Evolutionary conservation across 2,329 filamentous ascomycete genomes (phyloP), one percentile per base, ranked within the genome.

Genomic region (Xylaria sp.): DNA sequence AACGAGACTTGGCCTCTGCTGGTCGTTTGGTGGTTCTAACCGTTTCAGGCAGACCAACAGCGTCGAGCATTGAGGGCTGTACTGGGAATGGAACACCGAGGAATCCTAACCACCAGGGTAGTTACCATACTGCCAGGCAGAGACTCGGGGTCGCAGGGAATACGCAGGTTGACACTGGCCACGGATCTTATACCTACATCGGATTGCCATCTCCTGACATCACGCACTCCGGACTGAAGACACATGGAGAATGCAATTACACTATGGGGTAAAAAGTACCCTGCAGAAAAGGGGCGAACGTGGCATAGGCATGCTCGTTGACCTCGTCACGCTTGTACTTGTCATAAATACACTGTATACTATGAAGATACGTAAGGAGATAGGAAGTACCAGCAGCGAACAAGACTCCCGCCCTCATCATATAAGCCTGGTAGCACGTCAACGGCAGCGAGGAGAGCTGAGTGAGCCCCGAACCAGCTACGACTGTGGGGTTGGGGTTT

Each of bases 231-330:
- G 41, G 48, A 46, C 39, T 41, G 60, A 66, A 28, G 46, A 59
- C 37, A 60, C n/a, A 18, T 39, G 44, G 56, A 55, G 48, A 37
- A 58, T 41, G 48, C 9, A 32, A 61, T 39, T 52, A 70, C 25
- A 58, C 8, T 25, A 58, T 66, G 70, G 68, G 65, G 68, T 66
- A 66, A 66, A 67, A 70, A 69, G 68, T 70, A 70, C 70, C 71
- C 59, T 70, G 70, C 70, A 72, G 62, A n/a, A 23, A 63, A 2
- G 41, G 20, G 37, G 46, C 32, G 50, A 63, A 20, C 41, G 23
- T 50, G 56, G 32, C 59, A 57, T 63, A 18, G 52, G 46, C 63
- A 58, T 4, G 34, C 41, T 50, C 23, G 39, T 37, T 48, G 3
- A 15, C 41, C n/a, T 57, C 61, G 32, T 68, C 63, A 62, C 60